Conservation (phyloP, 164 flowering plant genomes). For the Liriodendron chinense region DNA sequence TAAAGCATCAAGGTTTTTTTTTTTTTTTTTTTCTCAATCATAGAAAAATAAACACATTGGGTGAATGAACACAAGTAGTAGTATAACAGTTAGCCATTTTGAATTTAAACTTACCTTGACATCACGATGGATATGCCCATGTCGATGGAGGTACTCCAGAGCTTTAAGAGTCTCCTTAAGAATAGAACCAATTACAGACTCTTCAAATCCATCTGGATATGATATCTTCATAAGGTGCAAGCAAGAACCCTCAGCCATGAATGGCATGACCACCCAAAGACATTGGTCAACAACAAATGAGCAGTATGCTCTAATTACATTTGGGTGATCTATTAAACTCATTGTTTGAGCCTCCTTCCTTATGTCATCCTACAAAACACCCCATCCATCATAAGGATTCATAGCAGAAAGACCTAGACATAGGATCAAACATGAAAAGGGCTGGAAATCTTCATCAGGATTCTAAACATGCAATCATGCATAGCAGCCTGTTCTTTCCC, state of each 20-base stretch:
- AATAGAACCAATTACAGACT: slow-evolving; percentile 71
- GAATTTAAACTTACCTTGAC: slow-evolving; percentile 58
- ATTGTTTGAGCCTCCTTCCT: slow-evolving; percentile 94
- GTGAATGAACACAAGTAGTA: not conserved
- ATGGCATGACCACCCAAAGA: slow-evolving; percentile 98
- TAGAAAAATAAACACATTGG: not conserved
- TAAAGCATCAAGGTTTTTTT: not conserved
- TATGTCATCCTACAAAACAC: slow-evolving; percentile 68
- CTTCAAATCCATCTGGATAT: slow-evolving; percentile 94
- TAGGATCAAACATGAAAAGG: not conserved
- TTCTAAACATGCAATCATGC: slow-evolving; percentile 3
- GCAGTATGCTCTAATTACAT: slow-evolving; percentile 81
- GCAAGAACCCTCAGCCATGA: slow-evolving; percentile 97
- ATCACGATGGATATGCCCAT: slow-evolving; percentile 98
- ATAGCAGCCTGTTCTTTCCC: not conserved
- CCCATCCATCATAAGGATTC: not conserved
- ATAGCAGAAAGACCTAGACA: not conserved
- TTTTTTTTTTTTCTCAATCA: not conserved
- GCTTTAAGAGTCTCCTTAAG: slow-evolving; percentile 94
- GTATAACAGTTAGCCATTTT: not conserved
- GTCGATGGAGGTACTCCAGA: slow-evolving; percentile 84
- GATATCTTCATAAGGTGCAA: slow-evolving; percentile 93
- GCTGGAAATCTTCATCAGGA: not conserved
- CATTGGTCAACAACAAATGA: slow-evolving; percentile 85
- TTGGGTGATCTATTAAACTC: slow-evolving; percentile 95